A percentile compares a stretch with the other conserved stretches of the same genome.
Conservation (phyloP, 768 basidiomycete species). For the Auricularia cornea region DNA sequence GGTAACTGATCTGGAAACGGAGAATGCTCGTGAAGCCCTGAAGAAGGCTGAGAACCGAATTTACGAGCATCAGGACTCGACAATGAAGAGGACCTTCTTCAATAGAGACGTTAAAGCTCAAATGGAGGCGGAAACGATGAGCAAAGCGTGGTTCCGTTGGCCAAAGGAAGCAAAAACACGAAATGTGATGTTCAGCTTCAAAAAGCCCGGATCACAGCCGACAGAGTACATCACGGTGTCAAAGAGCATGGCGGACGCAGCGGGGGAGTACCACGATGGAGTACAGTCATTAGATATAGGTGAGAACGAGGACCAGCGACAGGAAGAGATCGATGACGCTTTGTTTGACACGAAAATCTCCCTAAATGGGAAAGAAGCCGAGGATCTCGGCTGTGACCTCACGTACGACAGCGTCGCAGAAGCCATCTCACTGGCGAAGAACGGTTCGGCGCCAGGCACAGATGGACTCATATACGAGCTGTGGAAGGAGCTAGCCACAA, state of each 20-base stretch:
- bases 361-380: too few relatives aligned
- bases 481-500: constrained; percentile 3
- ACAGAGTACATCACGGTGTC: neutral
- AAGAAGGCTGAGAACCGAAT: too few relatives aligned
- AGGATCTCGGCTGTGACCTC: too few relatives aligned
- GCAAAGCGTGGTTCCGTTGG: neutral
- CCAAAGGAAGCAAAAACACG: neutral
- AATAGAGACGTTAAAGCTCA: neutral
- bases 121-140: neutral
- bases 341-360: too few relatives aligned
- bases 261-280: neutral
- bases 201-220: neutral
- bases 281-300: neutral
- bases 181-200: neutral
- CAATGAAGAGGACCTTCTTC: too few relatives aligned
- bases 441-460: constrained; percentile 1
- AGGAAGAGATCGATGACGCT: too few relatives aligned
- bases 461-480: constrained; percentile 8
- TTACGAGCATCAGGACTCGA: neutral
- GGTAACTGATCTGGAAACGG: too few relatives aligned
- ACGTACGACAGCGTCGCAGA: neutral
- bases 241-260: neutral
- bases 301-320: neutral
- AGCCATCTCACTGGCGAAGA: neutral
- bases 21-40: too few relatives aligned